phyloP scores from a whole-genome alignment of 495 filamentous ascomycete genomes.

The Lophiostoma macrostomum region DNA sequence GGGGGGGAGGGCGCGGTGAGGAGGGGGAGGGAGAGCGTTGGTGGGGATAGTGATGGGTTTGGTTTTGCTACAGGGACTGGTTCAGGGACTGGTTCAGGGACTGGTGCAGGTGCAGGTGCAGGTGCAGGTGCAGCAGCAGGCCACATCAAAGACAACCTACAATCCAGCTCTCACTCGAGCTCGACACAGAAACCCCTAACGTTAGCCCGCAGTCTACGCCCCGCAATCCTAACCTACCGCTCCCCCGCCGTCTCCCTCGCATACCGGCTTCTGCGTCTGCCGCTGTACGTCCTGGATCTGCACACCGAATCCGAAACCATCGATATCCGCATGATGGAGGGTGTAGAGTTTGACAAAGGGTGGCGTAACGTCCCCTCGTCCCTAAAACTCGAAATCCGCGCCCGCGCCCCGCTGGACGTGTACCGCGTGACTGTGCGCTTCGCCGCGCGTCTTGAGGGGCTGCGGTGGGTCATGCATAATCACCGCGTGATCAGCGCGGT shows the following conservation, averaged over 20 bases:
- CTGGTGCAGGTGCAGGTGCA: too few species aligned
- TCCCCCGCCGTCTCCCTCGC: constrained; percentile 57
- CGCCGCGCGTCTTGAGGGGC: constrained; percentile 65
- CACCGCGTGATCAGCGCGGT: constrained; percentile 67
- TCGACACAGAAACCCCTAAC: constrained; percentile 27
- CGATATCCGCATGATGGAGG: constrained; percentile 68
- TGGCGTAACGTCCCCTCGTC: constrained; percentile 55
- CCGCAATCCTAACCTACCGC: constrained; percentile 65
- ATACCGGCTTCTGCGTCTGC: constrained; percentile 51
- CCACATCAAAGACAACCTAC: too few species aligned
- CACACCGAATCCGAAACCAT: constrained; percentile 54
- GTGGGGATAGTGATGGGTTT: too few species aligned
- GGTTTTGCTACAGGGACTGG: too few species aligned
- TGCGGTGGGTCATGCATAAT: constrained; percentile 77
- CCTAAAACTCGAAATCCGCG: constrained; percentile 63
- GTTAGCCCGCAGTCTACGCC: constrained; percentile 52
- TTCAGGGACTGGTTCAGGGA: too few species aligned
- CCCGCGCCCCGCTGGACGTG: constrained; percentile 56
- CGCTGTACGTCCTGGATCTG: constrained; percentile 60
- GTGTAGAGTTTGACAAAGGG: constrained; percentile 58
- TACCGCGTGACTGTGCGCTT: constrained; percentile 69
- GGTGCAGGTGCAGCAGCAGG: too few species aligned
- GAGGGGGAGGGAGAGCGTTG: constrained; percentile 3
- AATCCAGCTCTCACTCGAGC: too few species aligned
- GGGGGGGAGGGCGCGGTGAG: neutral